Evolutionary conservation across 1,139 yeast genomes (phyloP).

Genomic region (Candida pseudocylindracea): DNA sequence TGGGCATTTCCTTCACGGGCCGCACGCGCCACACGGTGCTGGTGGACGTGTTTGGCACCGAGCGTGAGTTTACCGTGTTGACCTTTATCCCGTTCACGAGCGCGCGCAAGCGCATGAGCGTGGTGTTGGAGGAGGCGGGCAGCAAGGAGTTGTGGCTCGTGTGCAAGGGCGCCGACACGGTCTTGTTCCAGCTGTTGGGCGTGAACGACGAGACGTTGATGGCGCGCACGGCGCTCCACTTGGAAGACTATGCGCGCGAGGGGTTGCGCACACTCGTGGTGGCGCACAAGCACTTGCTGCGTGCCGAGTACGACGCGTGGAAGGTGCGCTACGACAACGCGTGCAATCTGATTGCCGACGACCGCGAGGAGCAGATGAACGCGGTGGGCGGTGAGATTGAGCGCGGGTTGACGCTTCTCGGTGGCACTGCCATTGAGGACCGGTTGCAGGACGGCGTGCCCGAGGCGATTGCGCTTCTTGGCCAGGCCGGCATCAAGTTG

Average conservation of each 20-base stretch:
- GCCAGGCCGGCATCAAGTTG: conserved; percentile 79
- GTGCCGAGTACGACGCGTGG: conserved; percentile 48
- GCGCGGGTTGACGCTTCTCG: conserved; percentile 44
- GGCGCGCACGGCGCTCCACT: conserved; percentile 51
- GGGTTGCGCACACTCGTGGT: conserved; percentile 89
- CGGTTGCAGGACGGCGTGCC: conserved; percentile 93
- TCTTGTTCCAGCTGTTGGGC: conserved; percentile 56
- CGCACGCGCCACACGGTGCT: conserved; percentile 53
- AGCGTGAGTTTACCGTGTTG: conserved; percentile 48
- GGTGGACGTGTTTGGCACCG: conserved; percentile 54
- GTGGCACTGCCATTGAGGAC: conserved; percentile 97
- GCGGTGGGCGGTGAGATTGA: conserved; percentile 66
- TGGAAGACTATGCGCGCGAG: conserved; percentile 89
- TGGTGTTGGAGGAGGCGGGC: conserved; percentile 43
- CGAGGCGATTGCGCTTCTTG: conserved; percentile 65
- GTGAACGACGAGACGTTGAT: conserved; percentile 14
- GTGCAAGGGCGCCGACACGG: conserved; percentile 80
- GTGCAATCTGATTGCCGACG: conserved; percentile 41
- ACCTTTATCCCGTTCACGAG: conserved; percentile 75
- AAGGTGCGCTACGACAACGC: conserved; percentile 48
- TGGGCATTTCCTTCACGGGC: conserved; percentile 65
- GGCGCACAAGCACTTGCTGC: conserved; percentile 56
- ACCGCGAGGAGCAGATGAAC: conserved; percentile 65
- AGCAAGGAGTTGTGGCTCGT: conserved; percentile 35
- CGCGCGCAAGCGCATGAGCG: conserved; percentile 62